Evolutionary conservation across 2,329 filamentous ascomycete genomes (phyloP).

Genomic region (Uncinocarpus reesii): DNA sequence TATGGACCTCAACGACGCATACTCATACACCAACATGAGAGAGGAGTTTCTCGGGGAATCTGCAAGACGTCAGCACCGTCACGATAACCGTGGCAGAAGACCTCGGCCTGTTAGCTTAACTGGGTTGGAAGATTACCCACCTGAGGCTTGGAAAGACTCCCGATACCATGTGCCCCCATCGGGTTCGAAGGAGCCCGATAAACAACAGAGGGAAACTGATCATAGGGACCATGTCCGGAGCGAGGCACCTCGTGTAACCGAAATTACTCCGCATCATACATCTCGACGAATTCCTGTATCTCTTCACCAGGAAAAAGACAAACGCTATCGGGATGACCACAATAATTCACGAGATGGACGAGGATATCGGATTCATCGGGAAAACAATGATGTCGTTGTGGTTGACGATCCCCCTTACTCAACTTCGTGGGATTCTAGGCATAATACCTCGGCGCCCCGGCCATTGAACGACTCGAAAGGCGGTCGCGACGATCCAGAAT

Average conservation of each 20-base stretch:
- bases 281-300: slow-evolving; percentile 37
- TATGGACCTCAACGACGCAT: slow-evolving; percentile 35
- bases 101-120: slow-evolving; percentile 34
- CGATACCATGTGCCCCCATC: slow-evolving; percentile 30
- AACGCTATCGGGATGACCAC: slow-evolving; percentile 38
- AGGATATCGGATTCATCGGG: slow-evolving; percentile 13
- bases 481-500: slow-evolving; percentile 1
- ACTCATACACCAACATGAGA: slow-evolving; percentile 39
- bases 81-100: slow-evolving; percentile 22
- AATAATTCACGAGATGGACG: slow-evolving; percentile 35
- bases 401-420: slow-evolving; percentile 9
- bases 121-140: slow-evolving; percentile 27
- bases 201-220: slow-evolving; percentile 17
- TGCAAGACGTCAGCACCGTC: slow-evolving; percentile 21
- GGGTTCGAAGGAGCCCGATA: slow-evolving; percentile 31
- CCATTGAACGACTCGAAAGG: not conserved
- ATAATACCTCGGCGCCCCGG: not conserved
- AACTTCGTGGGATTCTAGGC: slow-evolving; percentile 5
- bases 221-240: slow-evolving; percentile 17
- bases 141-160: slow-evolving; percentile 22
- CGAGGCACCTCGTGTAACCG: slow-evolving; percentile 28
- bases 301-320: slow-evolving; percentile 41
- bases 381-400: slow-evolving; percentile 8
- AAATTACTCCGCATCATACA: slow-evolving; percentile 27
- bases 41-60: slow-evolving; percentile 38